Percentiles rank a stretch among this genome's conserved stretches.
Evolutionary conservation across 2,329 filamentous ascomycete genomes (phyloP).

Genomic region (Ciborinia camelliae): DNA sequence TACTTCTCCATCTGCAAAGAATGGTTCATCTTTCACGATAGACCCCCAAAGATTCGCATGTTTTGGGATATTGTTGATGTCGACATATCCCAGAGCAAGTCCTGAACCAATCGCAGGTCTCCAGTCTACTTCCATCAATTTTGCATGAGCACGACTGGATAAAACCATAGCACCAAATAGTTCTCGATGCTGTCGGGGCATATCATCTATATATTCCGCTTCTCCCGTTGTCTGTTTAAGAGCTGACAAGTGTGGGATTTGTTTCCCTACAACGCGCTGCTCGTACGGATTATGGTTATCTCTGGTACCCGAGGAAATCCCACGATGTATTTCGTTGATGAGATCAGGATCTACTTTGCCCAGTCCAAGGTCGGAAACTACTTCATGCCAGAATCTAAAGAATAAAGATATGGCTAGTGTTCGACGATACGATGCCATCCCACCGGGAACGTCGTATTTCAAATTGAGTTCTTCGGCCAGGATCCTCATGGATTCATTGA

Average conservation of each 20-base stretch:
- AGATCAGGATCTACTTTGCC: slow-evolving; percentile 65
- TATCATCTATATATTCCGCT: slow-evolving; percentile 93
- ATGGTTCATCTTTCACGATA: slow-evolving; percentile 70
- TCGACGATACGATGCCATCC: slow-evolving; percentile 93
- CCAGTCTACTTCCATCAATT: slow-evolving; percentile 72
- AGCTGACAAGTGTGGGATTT: slow-evolving; percentile 78
- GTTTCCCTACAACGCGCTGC: slow-evolving; percentile 76
- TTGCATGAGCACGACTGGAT: slow-evolving; percentile 83
- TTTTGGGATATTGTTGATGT: slow-evolving; percentile 73
- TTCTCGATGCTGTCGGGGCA: slow-evolving; percentile 79
- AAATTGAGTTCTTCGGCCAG: slow-evolving; percentile 83
- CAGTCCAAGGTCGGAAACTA: slow-evolving; percentile 58
- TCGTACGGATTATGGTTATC: slow-evolving; percentile 78
- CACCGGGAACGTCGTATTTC: slow-evolving; percentile 82
- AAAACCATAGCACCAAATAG: slow-evolving; percentile 82
- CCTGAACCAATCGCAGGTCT: slow-evolving; percentile 59
- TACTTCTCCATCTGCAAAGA: slow-evolving; percentile 87
- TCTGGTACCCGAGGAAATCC: slow-evolving; percentile 68
- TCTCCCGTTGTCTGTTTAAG: slow-evolving; percentile 90
- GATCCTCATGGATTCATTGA: slow-evolving; percentile 82
- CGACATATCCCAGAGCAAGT: slow-evolving; percentile 76
- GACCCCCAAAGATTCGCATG: slow-evolving; percentile 83
- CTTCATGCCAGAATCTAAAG: slow-evolving; percentile 92
- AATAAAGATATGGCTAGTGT: slow-evolving; percentile 88
- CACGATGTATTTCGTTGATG: slow-evolving; percentile 76